Evolutionary conservation across 805 yeast genomes (phyloP).

Genomic region (Nadsonia fulvescens): DNA sequence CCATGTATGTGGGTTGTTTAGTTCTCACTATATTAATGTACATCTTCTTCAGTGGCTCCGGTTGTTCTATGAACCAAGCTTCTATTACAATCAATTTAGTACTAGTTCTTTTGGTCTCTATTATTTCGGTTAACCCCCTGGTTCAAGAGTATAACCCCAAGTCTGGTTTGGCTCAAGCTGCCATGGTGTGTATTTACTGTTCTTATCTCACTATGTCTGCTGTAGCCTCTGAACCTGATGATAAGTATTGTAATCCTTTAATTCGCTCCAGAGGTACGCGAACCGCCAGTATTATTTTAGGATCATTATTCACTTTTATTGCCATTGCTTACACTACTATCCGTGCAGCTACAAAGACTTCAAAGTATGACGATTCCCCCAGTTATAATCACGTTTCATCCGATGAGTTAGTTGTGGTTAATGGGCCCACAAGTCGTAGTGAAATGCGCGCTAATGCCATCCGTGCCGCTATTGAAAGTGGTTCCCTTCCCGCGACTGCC

Average conservation of each 20-base stretch:
- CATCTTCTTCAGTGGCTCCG: constrained; percentile 58
- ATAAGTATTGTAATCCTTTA: constrained; percentile 77
- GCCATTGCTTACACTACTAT: constrained; percentile 97
- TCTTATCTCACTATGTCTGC: constrained; percentile 84
- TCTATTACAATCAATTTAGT: constrained; percentile 67
- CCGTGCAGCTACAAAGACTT: constrained; percentile 72
- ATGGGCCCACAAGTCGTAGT: constrained; percentile 39
- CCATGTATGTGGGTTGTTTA: constrained; percentile 64
- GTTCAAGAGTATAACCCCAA: constrained; percentile 87
- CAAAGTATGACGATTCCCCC: constrained; percentile 33
- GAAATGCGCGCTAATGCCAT: constrained; percentile 78
- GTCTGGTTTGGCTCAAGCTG: constrained; percentile 91
- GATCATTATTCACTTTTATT: constrained; percentile 82
- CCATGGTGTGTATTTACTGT: constrained; percentile 89
- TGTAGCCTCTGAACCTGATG: constrained; percentile 93
- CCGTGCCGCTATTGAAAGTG: constrained; percentile 89
- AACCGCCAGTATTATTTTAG: constrained; percentile 69
- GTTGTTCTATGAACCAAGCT: constrained; percentile 79
- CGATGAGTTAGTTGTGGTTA: constrained; percentile 21
- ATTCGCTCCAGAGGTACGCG: constrained; percentile 81
- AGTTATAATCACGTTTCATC: constrained; percentile 24
- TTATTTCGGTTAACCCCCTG: constrained; percentile 56
- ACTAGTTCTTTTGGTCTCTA: constrained; percentile 44
- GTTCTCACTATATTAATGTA: constrained; percentile 66
- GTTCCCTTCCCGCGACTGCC: constrained; percentile 87